Evolutionary conservation across 371 early-diverging fungal species (phyloP).

Genomic region (Mucor racemosus): DNA sequence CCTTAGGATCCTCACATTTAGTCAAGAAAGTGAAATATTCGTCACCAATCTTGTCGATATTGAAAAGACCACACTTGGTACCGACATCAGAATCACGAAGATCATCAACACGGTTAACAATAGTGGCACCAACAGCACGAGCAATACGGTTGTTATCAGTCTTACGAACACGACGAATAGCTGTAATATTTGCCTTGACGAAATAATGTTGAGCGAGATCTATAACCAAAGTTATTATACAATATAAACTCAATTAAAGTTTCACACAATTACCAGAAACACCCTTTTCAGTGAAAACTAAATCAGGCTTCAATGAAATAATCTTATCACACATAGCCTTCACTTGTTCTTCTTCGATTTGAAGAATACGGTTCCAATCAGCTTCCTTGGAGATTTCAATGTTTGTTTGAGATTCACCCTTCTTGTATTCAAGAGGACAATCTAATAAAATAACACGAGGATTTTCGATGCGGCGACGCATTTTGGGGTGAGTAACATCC

Average conservation of each 20-base stretch:
- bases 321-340: conserved; percentile 97
- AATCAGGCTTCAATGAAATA: conserved; percentile 95
- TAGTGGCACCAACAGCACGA: conserved; percentile 97
- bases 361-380: conserved; percentile 96
- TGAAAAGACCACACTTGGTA: conserved; percentile 93
- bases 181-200: conserved; percentile 97
- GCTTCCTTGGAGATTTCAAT: conserved; percentile 97
- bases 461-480: conserved; percentile 98
- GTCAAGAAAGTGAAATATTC: conserved; percentile 98
- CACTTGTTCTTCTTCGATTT: conserved; percentile 99
- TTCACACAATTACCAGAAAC: conserved; percentile 77
- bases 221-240: conserved; percentile 16
- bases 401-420: conserved; percentile 99
- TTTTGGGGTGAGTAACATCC: conserved; percentile 99
- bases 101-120: conserved; percentile 98
- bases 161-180: conserved; percentile 98
- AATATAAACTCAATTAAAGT: conserved; percentile 1
- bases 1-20: conserved; percentile 97
- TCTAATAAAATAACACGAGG: conserved; percentile 98
- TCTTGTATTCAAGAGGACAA: conserved; percentile 99
- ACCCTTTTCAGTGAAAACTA: conserved; percentile 99
- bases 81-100: conserved; percentile 96
- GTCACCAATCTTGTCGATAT: conserved; percentile 98
- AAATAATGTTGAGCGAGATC: conserved; percentile 98
- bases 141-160: conserved; percentile 99